These are phyloP conservation scores for Warburgia ugandensis DNA, from an alignment of 164 flowering plant species.

Conservation along the genomic window DNA sequence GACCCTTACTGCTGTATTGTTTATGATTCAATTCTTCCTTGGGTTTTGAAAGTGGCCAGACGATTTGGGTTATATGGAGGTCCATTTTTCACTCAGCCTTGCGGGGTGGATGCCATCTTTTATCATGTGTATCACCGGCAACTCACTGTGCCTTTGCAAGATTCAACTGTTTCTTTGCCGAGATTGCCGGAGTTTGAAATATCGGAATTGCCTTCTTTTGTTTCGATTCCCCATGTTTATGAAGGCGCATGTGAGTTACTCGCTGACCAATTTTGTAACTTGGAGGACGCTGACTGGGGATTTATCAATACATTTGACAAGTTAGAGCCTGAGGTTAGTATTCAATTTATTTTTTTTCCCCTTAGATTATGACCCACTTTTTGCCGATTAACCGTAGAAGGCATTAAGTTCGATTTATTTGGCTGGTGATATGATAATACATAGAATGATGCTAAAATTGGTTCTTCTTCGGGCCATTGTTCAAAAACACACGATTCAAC, in stretches of 20 bases:
- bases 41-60: slow-evolving; percentile 35
- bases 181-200: slow-evolving; percentile 20
- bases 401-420: neutral
- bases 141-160: slow-evolving; percentile 8
- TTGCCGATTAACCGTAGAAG: too few species aligned
- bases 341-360: neutral
- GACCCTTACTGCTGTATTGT: slow-evolving; percentile 20
- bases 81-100: slow-evolving; percentile 44
- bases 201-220: slow-evolving; percentile 32
- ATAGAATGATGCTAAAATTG: too few species aligned
- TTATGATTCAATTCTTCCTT: slow-evolving; percentile 38
- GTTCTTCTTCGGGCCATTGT: neutral
- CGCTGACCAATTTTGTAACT: slow-evolving; percentile 14
- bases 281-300: slow-evolving; percentile 15
- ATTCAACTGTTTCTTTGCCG: slow-evolving; percentile 10
- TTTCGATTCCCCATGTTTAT: neutral
- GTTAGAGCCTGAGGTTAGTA: slow-evolving; percentile 18
- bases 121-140: slow-evolving; percentile 17
- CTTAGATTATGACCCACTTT: neutral
- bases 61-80: slow-evolving; percentile 25
- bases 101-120: slow-evolving; percentile 22
- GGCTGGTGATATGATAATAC: too few species aligned
- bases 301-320: slow-evolving; percentile 19
- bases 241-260: slow-evolving; percentile 4
- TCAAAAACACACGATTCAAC: too few species aligned